Evolutionary conservation across 805 yeast genomes (phyloP), one percentile per base, ranked within the genome.

Genomic region (Tetrapisispora arboricola): DNA sequence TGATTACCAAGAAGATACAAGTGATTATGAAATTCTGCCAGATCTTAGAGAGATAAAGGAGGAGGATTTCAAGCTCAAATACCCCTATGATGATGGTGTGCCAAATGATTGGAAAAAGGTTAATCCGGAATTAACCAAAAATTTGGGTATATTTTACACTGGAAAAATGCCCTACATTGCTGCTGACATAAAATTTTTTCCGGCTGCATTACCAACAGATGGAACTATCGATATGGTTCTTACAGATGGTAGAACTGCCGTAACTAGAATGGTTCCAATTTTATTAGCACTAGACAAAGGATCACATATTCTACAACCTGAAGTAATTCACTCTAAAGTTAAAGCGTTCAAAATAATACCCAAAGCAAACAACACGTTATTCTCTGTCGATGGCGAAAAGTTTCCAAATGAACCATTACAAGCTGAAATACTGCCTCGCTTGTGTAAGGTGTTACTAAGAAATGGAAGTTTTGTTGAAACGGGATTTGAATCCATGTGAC

Each of bases 151-250:
- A 21, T 84, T 88, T 49, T 92, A 90, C 56, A 82, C 84, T 3
- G 97, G 97, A 3, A 84, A 87, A 46, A 80, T 90, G 90, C 96
- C 96, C 3, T 84, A 79, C 61, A 72, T 92, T 54, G 78, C 96
- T 3, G 72, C 78, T 30, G 94, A 83, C 50, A 77, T 80, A 1
- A 80, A 81, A 50, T 85, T 90, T 55, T 92, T 92, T 65, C 98
- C 98, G 1, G 94, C 94, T 1, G 87, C 96, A 1, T 67, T 85
- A 42, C 95, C 95, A 2, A 70, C 75, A 46, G 98, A 92, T 63
- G 95, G 96, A 3, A 63, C 78, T 3, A 76, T 92, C 72, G 98
- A 92, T 60, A 55, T 90, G 60, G 73, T 90, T 16, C 60, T 84
- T 24, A 77, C 83, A 49, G 88, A 82, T 58, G 69, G 83, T 1